phyloP scores from a whole-genome alignment of 2,329 filamentous ascomycete genomes.

The Leptographium lundbergii region DNA sequence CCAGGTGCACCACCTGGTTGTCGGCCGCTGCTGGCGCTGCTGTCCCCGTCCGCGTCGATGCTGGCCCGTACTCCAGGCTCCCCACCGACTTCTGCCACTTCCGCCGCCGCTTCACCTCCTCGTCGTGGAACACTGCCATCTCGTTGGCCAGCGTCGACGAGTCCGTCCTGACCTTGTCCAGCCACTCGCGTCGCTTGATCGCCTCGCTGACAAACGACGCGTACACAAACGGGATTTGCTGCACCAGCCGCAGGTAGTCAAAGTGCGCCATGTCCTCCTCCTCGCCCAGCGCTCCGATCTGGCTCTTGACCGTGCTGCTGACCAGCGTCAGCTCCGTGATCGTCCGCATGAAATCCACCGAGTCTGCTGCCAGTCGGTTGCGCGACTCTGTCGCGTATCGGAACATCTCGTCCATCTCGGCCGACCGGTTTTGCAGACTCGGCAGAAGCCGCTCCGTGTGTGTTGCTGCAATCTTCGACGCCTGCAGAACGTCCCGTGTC shows the following conservation, averaged over 20 bases:
- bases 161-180: constrained; percentile 77
- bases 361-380: constrained; percentile 53
- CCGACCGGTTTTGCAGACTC: constrained; percentile 38
- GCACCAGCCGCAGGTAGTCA: constrained; percentile 65
- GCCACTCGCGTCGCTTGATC: constrained; percentile 78
- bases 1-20: constrained; percentile 59
- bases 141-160: constrained; percentile 83
- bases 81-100: constrained; percentile 86
- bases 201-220: constrained; percentile 80
- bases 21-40: constrained; percentile 31
- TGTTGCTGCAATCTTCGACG: constrained; percentile 49
- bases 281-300: constrained; percentile 58
- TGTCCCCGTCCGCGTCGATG: background rate
- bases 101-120: constrained; percentile 76
- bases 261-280: constrained; percentile 70
- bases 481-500: constrained; percentile 45
- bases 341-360: constrained; percentile 63
- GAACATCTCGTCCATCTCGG: constrained; percentile 50
- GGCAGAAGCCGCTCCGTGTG: constrained; percentile 52
- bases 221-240: constrained; percentile 78
- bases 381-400: constrained; percentile 50
- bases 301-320: constrained; percentile 58
- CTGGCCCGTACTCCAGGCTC: constrained; percentile 47
- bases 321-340: constrained; percentile 70
- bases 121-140: constrained; percentile 82